Evolutionary conservation across 192 early-diverging fungal species (phyloP).

Genomic region (Umbelopsis sp.): DNA sequence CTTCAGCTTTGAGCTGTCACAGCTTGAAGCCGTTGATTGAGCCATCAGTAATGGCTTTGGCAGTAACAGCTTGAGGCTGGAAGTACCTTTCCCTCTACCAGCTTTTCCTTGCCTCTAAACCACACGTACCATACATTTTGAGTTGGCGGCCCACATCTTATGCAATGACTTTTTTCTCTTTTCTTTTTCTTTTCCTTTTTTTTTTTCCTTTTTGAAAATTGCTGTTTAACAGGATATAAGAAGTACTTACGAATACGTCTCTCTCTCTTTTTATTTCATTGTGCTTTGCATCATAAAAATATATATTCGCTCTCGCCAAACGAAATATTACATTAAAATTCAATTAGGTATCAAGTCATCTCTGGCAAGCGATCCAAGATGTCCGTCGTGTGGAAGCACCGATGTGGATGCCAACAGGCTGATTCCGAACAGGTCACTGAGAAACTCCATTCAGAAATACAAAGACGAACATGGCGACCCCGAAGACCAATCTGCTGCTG

Average conservation of each 20-base stretch:
- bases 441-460: constrained; percentile 26
- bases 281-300: constrained; percentile 12
- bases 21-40: background rate
- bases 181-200: background rate
- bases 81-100: background rate
- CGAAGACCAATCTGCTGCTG: background rate
- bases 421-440: constrained; percentile 32
- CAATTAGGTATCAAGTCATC: constrained; percentile 27
- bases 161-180: background rate
- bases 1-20: background rate
- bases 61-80: background rate
- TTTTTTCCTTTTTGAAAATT: background rate
- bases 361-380: constrained; percentile 25
- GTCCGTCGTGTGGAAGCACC: constrained; percentile 26
- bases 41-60: background rate
- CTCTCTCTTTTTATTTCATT: constrained; percentile 6
- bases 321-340: background rate
- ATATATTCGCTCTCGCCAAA: background rate
- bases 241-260: background rate
- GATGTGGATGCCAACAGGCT: constrained; percentile 21
- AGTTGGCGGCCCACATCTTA: background rate
- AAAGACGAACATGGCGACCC: constrained; percentile 22
- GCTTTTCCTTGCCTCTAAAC: too few species aligned
- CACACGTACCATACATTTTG: background rate
- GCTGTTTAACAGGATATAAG: background rate